Conservation (phyloP, 2,329 filamentous ascomycete species). For the Ophiocordyceps sinensis region DNA sequence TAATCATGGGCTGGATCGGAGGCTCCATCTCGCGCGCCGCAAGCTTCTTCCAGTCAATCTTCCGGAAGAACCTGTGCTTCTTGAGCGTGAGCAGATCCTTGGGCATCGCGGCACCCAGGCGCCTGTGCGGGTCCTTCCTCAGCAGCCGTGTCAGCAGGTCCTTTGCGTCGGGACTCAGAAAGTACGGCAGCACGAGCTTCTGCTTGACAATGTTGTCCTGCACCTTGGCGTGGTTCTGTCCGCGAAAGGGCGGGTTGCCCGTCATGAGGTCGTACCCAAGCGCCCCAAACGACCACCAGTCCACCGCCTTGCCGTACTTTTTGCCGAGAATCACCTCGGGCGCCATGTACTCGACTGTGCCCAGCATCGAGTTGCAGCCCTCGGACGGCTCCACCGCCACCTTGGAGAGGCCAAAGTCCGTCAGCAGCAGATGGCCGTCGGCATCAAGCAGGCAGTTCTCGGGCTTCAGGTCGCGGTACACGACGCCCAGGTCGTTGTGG, state of each 20-base stretch:
- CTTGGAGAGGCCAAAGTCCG: slow-evolving; percentile 94
- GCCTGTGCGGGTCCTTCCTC: slow-evolving; percentile 82
- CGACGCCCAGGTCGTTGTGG: slow-evolving; percentile 80
- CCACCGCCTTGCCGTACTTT: slow-evolving; percentile 85
- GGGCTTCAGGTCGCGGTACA: slow-evolving; percentile 94
- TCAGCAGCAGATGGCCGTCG: slow-evolving; percentile 83
- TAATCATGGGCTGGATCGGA: slow-evolving; percentile 86
- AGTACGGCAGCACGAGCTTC: slow-evolving; percentile 81
- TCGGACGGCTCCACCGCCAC: slow-evolving; percentile 58
- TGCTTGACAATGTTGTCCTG: slow-evolving; percentile 92
- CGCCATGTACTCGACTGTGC: slow-evolving; percentile 98
- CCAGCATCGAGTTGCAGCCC: slow-evolving; percentile 75
- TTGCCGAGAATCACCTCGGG: slow-evolving; percentile 83
- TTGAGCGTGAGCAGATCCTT: slow-evolving; percentile 79
- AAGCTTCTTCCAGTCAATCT: slow-evolving; percentile 86
- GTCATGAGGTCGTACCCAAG: slow-evolving; percentile 88
- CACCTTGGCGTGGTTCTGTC: slow-evolving; percentile 84
- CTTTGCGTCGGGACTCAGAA: slow-evolving; percentile 80
- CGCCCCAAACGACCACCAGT: slow-evolving; percentile 97
- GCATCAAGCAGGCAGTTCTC: slow-evolving; percentile 92
- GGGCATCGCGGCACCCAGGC: slow-evolving; percentile 75
- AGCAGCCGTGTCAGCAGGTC: slow-evolving; percentile 82
- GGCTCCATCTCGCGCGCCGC: slow-evolving; percentile 70
- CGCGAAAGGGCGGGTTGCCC: slow-evolving; percentile 79
- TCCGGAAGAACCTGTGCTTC: slow-evolving; percentile 89